A percentile compares a stretch with the other conserved stretches of the same genome.
Evolutionary conservation across 2,329 filamentous ascomycete species (phyloP).

Genomic region (Metarhizium robertsii): DNA sequence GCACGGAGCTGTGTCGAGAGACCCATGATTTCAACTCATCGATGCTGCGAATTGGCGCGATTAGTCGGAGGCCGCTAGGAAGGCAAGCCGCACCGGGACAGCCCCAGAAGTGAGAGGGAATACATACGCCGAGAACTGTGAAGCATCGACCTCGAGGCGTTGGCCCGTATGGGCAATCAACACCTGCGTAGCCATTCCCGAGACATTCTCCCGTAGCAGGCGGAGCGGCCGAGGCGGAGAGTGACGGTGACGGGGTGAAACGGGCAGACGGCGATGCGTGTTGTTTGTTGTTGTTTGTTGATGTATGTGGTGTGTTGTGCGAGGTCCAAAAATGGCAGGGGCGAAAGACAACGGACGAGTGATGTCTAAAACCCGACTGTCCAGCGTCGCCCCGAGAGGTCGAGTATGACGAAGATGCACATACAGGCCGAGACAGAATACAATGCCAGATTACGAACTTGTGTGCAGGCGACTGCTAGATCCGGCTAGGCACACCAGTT

Average conservation of each 20-base stretch:
- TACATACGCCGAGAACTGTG: slow-evolving; percentile 62
- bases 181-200: slow-evolving; percentile 77
- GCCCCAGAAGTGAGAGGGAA: background rate
- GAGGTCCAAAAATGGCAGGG: background rate
- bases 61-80: background rate
- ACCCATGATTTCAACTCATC: slow-evolving; percentile 83
- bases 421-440: background rate
- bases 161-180: slow-evolving; percentile 90
- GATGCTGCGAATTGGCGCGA: slow-evolving; percentile 41
- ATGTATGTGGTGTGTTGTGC: background rate
- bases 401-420: background rate
- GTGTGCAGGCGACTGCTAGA: background rate
- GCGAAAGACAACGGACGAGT: background rate
- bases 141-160: slow-evolving; percentile 69
- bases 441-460: background rate
- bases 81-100: background rate
- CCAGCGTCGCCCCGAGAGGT: background rate
- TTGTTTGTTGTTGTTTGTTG: background rate
- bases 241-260: background rate
- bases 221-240: slow-evolving; percentile 6
- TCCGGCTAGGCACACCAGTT: slow-evolving; percentile 1
- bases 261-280: background rate
- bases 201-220: slow-evolving; percentile 36
- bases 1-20: slow-evolving; percentile 62
- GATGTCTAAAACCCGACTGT: background rate